Evolutionary conservation across 805 yeast genomes (phyloP).

Genomic region (Candida silvicultrix): DNA sequence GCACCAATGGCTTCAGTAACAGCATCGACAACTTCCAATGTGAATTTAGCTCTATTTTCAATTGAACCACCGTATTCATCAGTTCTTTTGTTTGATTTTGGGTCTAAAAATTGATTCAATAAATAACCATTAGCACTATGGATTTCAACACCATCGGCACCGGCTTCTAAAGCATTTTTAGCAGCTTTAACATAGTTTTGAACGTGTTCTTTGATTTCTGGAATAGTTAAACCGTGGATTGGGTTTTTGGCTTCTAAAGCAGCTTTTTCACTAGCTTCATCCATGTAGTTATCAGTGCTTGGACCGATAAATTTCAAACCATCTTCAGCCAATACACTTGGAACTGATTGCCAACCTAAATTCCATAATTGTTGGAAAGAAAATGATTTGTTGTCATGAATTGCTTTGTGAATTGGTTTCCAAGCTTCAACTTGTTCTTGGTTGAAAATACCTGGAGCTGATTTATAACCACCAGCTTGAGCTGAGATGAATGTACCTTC

Average conservation of each 20-base stretch:
- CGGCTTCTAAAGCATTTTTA: slow-evolving; percentile 28
- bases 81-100: slow-evolving; percentile 25
- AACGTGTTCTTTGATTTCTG: slow-evolving; percentile 22
- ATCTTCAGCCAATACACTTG: slow-evolving; percentile 17
- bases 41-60: slow-evolving; percentile 34
- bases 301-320: slow-evolving; percentile 31
- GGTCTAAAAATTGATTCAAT: slow-evolving; percentile 31
- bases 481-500: slow-evolving; percentile 51
- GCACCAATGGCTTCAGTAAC: slow-evolving; percentile 47
- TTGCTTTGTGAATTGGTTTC: slow-evolving; percentile 39
- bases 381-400: slow-evolving; percentile 44
- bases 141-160: slow-evolving; percentile 33
- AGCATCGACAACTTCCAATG: slow-evolving; percentile 44
- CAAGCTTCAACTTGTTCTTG: slow-evolving; percentile 42
- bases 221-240: slow-evolving; percentile 23
- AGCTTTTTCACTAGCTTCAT: slow-evolving; percentile 25
- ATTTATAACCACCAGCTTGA: slow-evolving; percentile 34
- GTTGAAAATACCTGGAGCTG: slow-evolving; percentile 45
- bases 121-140: slow-evolving; percentile 35
- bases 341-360: slow-evolving; percentile 36
- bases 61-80: slow-evolving; percentile 37
- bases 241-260: slow-evolving; percentile 26
- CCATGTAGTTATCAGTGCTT: slow-evolving; percentile 27
- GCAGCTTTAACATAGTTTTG: slow-evolving; percentile 25
- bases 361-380: slow-evolving; percentile 48